Percentiles rank a stretch among this genome's conserved stretches.
Conservation (phyloP, 2,329 filamentous ascomycete species). For the Byssochlamys sp. region DNA sequence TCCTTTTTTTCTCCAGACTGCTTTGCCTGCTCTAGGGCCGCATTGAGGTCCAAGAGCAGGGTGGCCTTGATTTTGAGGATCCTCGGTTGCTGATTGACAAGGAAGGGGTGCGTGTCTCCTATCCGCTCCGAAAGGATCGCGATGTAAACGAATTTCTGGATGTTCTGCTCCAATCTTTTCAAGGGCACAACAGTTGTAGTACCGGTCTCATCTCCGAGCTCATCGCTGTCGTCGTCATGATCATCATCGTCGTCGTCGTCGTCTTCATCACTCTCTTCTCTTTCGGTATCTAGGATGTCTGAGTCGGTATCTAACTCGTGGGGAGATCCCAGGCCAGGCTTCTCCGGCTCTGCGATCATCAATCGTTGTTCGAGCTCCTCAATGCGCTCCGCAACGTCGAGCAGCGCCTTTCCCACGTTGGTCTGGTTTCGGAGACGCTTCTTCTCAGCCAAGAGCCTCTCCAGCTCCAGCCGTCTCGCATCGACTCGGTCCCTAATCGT, state of each 20-base stretch:
- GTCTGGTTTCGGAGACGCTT: constrained; percentile 54
- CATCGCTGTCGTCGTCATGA: constrained; percentile 25
- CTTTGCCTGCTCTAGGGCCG: constrained; percentile 51
- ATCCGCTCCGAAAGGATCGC: constrained; percentile 42
- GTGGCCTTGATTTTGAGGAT: constrained; percentile 52
- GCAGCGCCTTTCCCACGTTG: constrained; percentile 45
- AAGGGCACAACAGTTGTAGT: constrained; percentile 24
- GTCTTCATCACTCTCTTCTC: constrained; percentile 28
- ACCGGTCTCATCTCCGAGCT: constrained; percentile 29
- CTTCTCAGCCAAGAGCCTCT: constrained; percentile 56
- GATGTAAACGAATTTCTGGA: constrained; percentile 50
- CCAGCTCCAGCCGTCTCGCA: constrained; percentile 55
- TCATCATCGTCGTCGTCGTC: constrained; percentile 26
- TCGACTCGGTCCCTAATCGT: constrained; percentile 59
- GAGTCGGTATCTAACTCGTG: constrained; percentile 24
- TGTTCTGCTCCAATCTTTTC: constrained; percentile 46
- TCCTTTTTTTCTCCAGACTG: constrained; percentile 24
- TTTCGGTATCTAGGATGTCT: constrained; percentile 26
- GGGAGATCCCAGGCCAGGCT: constrained; percentile 3
- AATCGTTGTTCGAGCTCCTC: constrained; percentile 58
- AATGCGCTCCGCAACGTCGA: constrained; percentile 38
- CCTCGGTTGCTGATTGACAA: constrained; percentile 48
- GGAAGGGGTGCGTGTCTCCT: constrained; percentile 53
- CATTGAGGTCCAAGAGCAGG: constrained; percentile 55
- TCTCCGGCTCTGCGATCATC: constrained; percentile 48